Conservation (phyloP, 306 rosid genomes). For the Gillenia trifoliata region DNA sequence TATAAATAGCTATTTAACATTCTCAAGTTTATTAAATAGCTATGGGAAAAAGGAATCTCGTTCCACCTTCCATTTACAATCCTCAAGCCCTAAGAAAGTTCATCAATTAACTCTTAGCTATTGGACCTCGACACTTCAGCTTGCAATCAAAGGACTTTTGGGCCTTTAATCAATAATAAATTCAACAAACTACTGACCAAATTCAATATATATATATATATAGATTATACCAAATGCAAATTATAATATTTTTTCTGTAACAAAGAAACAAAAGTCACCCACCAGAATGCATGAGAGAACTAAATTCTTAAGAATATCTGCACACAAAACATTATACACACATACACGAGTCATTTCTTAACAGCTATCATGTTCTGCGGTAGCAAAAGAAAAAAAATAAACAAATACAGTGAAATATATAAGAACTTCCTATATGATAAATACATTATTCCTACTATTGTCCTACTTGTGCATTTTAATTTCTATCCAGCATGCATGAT, state of each 20-base stretch:
- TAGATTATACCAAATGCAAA: no score
- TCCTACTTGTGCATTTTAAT: not conserved
- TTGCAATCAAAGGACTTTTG: not conserved
- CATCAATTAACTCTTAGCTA: no score
- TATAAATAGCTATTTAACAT: not conserved
- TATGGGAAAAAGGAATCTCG: not conserved
- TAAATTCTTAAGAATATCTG: not conserved
- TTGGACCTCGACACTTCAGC: no score
- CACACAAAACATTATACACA: not conserved
- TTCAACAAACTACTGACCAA: not conserved
- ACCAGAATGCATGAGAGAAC: conserved; percentile 1
- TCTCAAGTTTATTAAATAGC: not conserved
- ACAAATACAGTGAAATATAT: no score
- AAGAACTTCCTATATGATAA: no score
- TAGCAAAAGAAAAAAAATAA: no score
- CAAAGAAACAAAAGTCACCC: not conserved
- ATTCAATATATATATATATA: no score
- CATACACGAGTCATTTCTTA: no score
- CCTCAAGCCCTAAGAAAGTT: not conserved
- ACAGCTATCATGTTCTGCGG: no score
- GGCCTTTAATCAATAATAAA: not conserved
- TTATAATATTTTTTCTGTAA: not conserved
- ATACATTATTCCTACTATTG: not conserved
- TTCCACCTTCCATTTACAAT: not conserved
- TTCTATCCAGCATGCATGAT: not conserved